These are phyloP conservation scores for Beauveria rudraprayagi DNA, from an alignment of 2,329 filamentous ascomycete genomes.

Conservation along the genomic window DNA sequence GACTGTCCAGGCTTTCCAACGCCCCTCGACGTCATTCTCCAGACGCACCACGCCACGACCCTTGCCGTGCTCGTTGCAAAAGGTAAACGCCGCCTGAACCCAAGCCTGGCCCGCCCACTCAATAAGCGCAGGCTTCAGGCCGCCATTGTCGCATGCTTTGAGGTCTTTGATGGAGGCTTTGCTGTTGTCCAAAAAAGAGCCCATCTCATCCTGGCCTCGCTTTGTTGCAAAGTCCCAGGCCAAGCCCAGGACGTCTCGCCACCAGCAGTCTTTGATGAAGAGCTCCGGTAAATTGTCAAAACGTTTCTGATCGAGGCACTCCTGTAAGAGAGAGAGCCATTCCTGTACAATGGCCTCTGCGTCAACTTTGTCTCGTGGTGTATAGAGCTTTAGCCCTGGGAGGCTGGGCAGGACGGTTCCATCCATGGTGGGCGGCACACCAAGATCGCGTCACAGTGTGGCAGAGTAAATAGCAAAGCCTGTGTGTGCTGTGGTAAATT, in stretches of 20 bases:
- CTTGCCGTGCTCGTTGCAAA: neutral
- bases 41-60: neutral
- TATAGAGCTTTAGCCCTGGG: neutral
- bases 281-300: constrained; percentile 12
- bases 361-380: neutral
- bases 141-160: neutral
- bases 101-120: constrained; percentile 1
- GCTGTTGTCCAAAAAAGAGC: constrained; percentile 6
- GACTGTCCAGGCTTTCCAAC: constrained; percentile 6
- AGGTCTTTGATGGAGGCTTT: neutral
- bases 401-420: constrained; percentile 3
- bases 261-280: constrained; percentile 21
- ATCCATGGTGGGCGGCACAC: neutral
- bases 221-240: constrained; percentile 23
- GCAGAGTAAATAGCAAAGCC: no score
- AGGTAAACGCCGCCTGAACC: constrained; percentile 8
- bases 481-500: no score
- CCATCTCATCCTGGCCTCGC: constrained; percentile 14
- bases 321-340: neutral
- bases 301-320: neutral
- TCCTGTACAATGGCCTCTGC: neutral
- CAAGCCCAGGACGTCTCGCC: constrained; percentile 21
- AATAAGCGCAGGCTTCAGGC: constrained; percentile 8
- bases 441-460: no score
- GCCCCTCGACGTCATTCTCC: neutral